phyloP scores from a whole-genome alignment of 495 filamentous ascomycete species.

The Filosporella fistucella region DNA sequence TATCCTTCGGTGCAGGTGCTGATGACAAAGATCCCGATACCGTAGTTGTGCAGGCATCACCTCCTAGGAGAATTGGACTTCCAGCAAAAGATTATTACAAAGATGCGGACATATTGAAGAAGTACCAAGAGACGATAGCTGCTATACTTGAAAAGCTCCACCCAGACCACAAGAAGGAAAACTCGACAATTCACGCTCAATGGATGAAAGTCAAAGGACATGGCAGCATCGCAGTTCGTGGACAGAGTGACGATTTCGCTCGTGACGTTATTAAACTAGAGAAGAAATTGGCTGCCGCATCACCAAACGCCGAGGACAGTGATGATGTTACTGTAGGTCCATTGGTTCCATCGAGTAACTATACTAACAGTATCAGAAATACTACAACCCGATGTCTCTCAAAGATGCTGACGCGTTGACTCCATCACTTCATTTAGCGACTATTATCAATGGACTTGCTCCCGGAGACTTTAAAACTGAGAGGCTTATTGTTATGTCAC shows the following conservation, averaged over 20 bases:
- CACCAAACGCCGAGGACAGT: conserved; percentile 52
- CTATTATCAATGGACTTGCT: conserved; percentile 48
- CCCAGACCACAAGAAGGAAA: conserved; percentile 14
- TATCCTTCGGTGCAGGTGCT: conserved; percentile 42
- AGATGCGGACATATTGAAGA: conserved; percentile 44
- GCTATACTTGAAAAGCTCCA: conserved; percentile 25
- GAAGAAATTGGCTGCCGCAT: conserved; percentile 52
- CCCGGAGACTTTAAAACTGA: conserved; percentile 42
- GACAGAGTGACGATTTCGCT: conserved; percentile 8
- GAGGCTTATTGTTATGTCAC: conserved; percentile 54
- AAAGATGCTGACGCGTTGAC: conserved; percentile 45
- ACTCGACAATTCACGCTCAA: conserved; percentile 2
- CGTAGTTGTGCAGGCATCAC: conserved; percentile 50
- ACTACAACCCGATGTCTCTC: conserved; percentile 52
- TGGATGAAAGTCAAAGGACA: conserved; percentile 2
- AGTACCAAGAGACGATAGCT: conserved; percentile 46
- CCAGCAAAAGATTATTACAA: conserved; percentile 64
- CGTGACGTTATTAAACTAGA: conserved; percentile 52
- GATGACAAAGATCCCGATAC: conserved; percentile 63
- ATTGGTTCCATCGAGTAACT: neutral
- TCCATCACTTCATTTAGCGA: conserved; percentile 49
- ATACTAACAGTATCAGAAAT: conserved; percentile 29
- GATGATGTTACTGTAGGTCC: conserved; percentile 45
- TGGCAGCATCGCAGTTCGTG: conserved; percentile 19
- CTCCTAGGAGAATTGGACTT: conserved; percentile 50